These are phyloP conservation scores for Penicillium corylophilum DNA, from an alignment of 2,329 filamentous ascomycete species.

Conservation along the genomic window DNA sequence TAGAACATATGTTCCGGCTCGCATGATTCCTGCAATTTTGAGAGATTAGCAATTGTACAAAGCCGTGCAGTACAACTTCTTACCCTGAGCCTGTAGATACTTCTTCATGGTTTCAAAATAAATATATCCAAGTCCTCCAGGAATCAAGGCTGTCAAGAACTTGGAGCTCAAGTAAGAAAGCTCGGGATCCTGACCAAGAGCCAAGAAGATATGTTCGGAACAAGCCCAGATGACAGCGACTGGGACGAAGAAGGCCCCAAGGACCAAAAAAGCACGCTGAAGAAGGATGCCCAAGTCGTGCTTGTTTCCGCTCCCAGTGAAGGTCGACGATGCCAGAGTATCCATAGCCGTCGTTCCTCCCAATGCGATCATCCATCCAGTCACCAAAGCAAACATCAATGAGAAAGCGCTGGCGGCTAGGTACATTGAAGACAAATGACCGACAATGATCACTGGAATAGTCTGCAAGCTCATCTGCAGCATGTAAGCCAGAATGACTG, in stretches of 20 bases:
- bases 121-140: conserved; percentile 80
- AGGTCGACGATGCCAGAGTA: conserved; percentile 77
- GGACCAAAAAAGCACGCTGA: conserved; percentile 71
- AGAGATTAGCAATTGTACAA: background rate
- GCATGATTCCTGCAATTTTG: conserved; percentile 54
- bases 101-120: conserved; percentile 78
- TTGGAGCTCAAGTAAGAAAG: conserved; percentile 71
- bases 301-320: conserved; percentile 76
- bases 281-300: conserved; percentile 75
- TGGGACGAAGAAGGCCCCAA: conserved; percentile 70
- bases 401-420: conserved; percentile 81
- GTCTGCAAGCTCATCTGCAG: conserved; percentile 86
- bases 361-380: conserved; percentile 81
- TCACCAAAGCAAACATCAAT: conserved; percentile 92
- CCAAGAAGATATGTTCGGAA: conserved; percentile 71
- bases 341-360: conserved; percentile 85
- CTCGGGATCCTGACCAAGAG: conserved; percentile 73
- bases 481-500: conserved; percentile 80
- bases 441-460: conserved; percentile 75
- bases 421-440: conserved; percentile 74
- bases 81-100: conserved; percentile 59
- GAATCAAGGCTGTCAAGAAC: conserved; percentile 72
- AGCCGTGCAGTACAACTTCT: background rate
- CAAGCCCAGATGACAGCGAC: conserved; percentile 72
- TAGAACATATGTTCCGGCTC: conserved; percentile 63